A percentile compares a stretch with the other conserved stretches of the same genome.
phyloP scores from a whole-genome alignment of 1,139 yeast genomes.

The Pichia terricola region DNA sequence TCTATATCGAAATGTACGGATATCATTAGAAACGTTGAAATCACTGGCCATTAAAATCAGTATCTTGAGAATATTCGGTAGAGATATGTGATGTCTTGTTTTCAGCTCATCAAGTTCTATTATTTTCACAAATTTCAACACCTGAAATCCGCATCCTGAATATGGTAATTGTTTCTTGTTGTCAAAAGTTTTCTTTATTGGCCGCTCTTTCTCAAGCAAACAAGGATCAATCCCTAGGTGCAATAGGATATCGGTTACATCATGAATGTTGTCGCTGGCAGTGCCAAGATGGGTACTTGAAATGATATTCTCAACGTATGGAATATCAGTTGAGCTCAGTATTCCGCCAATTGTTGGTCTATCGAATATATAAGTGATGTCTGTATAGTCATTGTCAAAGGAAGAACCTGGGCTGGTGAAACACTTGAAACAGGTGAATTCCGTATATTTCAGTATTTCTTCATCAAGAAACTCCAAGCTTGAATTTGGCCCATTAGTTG shows the following conservation, averaged over 20 bases:
- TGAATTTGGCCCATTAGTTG: too few species aligned
- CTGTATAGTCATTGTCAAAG: not conserved
- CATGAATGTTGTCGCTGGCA: too few species aligned
- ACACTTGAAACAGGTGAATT: not conserved
- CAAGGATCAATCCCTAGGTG: constrained; percentile 5
- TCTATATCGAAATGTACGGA: constrained; percentile 1
- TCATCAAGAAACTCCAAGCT: too few species aligned
- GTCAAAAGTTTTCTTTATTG: constrained; percentile 11
- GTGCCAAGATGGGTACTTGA: too few species aligned
- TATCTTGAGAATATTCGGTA: not conserved
- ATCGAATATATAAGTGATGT: not conserved
- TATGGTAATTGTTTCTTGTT: constrained; percentile 11
- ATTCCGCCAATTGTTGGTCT: not conserved
- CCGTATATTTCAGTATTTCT: too few species aligned
- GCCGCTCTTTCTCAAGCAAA: not conserved
- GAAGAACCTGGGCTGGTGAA: not conserved
- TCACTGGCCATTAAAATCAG: constrained; percentile 8
- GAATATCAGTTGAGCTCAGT: not conserved
- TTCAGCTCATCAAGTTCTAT: not conserved
- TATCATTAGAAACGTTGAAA: constrained; percentile 6
- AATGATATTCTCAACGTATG: constrained; percentile 5
- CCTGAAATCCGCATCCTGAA: constrained; percentile 14
- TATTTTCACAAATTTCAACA: constrained; percentile 12
- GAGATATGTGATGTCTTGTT: not conserved
- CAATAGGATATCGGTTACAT: too few species aligned